Evolutionary conservation across 129 eudicot genomes (phyloP).

Genomic region (Solidago caesia): DNA sequence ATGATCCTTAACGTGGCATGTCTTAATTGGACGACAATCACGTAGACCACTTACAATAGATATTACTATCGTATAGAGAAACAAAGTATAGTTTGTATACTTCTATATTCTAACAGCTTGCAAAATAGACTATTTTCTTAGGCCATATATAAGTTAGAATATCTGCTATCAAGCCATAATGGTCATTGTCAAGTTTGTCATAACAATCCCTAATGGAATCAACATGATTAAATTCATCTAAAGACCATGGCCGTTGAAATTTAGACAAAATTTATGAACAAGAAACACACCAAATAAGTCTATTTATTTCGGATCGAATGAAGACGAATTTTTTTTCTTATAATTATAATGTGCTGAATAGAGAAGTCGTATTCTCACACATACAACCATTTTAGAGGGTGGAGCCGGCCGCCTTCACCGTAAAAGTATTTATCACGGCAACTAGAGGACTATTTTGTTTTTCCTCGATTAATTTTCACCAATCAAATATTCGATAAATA

Average conservation of each 20-base stretch:
- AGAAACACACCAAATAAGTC: slow-evolving; percentile 27
- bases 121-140: neutral
- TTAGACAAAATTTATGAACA: slow-evolving; percentile 1
- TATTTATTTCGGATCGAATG: neutral
- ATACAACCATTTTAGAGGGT: slow-evolving; percentile 18
- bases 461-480: slow-evolving; percentile 17
- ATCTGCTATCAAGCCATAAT: slow-evolving; percentile 19
- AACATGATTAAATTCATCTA: neutral
- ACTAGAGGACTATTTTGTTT: neutral
- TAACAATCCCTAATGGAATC: slow-evolving; percentile 9
- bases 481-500: slow-evolving; percentile 14
- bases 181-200: slow-evolving; percentile 22
- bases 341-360: neutral
- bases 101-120: slow-evolving; percentile 12
- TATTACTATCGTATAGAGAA: neutral
- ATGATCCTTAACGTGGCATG: slow-evolving; percentile 2
- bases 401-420: slow-evolving; percentile 27
- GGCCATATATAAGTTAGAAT: slow-evolving; percentile 19
- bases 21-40: slow-evolving; percentile 21
- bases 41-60: neutral
- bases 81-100: slow-evolving; percentile 10
- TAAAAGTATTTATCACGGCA: slow-evolving; percentile 15
- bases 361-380: slow-evolving; percentile 9
- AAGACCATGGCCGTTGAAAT: slow-evolving; percentile 26
- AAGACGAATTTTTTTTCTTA: slow-evolving; percentile 8